phyloP scores from a whole-genome alignment of 805 yeast genomes.

The Candida anglica region DNA sequence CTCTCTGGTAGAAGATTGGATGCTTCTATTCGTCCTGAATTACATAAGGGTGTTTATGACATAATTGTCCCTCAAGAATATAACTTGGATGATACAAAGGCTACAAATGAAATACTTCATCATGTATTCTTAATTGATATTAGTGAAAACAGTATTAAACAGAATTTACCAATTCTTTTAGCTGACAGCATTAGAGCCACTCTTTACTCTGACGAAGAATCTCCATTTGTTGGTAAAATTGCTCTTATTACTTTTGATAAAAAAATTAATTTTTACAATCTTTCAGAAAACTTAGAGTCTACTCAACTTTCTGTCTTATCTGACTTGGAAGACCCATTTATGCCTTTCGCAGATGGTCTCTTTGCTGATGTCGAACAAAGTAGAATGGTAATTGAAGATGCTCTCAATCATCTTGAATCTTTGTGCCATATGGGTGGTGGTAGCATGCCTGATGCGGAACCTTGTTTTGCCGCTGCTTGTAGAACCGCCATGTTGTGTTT shows the following conservation, averaged over 20 bases:
- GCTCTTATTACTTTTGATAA: slow-evolving; percentile 78
- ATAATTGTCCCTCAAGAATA: slow-evolving; percentile 73
- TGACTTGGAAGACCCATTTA: slow-evolving; percentile 73
- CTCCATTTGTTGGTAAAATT: slow-evolving; percentile 35
- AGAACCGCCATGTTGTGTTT: slow-evolving; percentile 63
- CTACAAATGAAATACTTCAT: slow-evolving; percentile 46
- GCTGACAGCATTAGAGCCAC: slow-evolving; percentile 68
- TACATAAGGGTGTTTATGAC: slow-evolving; percentile 81
- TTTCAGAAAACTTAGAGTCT: slow-evolving; percentile 51
- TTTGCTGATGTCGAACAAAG: slow-evolving; percentile 78
- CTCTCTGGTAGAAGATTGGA: slow-evolving; percentile 61
- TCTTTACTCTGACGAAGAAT: slow-evolving; percentile 27
- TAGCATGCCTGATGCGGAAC: slow-evolving; percentile 48
- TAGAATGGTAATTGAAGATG: slow-evolving; percentile 57
- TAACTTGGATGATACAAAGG: slow-evolving; percentile 42
- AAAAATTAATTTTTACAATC: slow-evolving; percentile 66
- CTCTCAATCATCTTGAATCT: slow-evolving; percentile 59
- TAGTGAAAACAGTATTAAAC: slow-evolving; percentile 52
- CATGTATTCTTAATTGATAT: slow-evolving; percentile 76
- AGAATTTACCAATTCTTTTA: slow-evolving; percentile 57
- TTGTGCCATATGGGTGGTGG: slow-evolving; percentile 25
- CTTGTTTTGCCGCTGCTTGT: slow-evolving; percentile 77
- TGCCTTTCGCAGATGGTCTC: slow-evolving; percentile 75
- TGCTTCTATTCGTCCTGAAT: slow-evolving; percentile 64
- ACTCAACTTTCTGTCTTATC: slow-evolving; percentile 58